Evolutionary conservation across 192 early-diverging fungal species (phyloP), one percentile per base, ranked within the genome.

Genomic region (Rhizophagus prolifer): DNA sequence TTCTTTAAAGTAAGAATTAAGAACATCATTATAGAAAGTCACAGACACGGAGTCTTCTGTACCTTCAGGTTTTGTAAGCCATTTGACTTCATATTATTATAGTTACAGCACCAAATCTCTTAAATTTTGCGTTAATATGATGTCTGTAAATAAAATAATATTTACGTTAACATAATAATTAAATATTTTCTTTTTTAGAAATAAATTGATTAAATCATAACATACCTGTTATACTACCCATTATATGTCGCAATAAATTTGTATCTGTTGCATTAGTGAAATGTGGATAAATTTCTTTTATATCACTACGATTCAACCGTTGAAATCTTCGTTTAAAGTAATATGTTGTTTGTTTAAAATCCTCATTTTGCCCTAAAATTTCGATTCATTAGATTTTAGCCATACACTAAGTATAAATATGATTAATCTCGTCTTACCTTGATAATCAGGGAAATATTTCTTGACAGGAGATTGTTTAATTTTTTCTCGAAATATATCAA

Each of bases 401-500:
- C 41, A 12, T 12, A 44, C 9, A 10, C 41, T 44, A 44, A n/a
- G 10, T 44, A 44, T 10, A 44, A 44, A 44, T 12, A 44, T 12
- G 12, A 44, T 44, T 44, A 44, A 12, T 44, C 9, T 12, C 10
- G 10, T 69, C n/a, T 70, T 70, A 70, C 81, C 84, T 59, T 77
- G 82, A 82, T 92, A 98, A 81, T 98, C 97, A 1, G 91, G 88
- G 86, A 98, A 98, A 84, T 94, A 98, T 72, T 93, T 91, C 36
- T 83, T 79, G 85, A 98, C 87, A 23, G 96, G 94, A n/a, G 91
- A 93, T 54, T 85, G 81, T 30, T 88, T 87, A 65, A 98, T 84
- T 85, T 97, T 98, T 79, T 95, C 92, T 70, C 87, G 89, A 88
- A 98, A 97, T 38, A 95, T 86, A 87, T 98, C 97, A 77, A 98